Percentiles rank a stretch among this genome's conserved stretches.
Evolutionary conservation across 1,139 yeast species (phyloP).

Genomic region (Protomyces inouyei): DNA sequence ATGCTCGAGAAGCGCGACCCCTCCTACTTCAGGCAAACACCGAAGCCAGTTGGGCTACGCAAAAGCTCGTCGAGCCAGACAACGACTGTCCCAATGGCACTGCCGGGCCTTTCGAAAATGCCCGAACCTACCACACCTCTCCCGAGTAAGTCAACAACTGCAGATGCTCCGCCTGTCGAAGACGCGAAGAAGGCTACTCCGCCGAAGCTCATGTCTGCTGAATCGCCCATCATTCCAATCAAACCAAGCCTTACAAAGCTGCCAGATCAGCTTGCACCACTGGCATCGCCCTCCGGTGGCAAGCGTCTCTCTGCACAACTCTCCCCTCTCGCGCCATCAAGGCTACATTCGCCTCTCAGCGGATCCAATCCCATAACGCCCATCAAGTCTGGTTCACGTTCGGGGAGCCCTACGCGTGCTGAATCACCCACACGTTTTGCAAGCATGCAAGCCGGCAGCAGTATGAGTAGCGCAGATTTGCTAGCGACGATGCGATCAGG

Average conservation of each 20-base stretch:
- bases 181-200: neutral
- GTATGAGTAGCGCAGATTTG: neutral
- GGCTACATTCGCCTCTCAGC: neutral
- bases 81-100: neutral
- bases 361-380: neutral
- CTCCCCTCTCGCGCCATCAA: neutral
- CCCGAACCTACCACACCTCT: neutral
- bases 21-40: neutral
- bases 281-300: neutral
- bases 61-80: neutral
- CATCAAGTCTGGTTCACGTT: neutral
- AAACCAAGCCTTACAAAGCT: neutral
- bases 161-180: neutral
- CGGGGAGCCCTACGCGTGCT: neutral
- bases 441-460: neutral
- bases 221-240: neutral
- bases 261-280: neutral
- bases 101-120: neutral
- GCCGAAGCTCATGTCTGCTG: neutral
- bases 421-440: neutral
- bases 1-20: neutral
- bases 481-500: neutral
- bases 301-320: neutral
- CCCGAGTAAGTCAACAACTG: neutral
- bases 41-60: neutral